phyloP scores from a whole-genome alignment of 768 basidiomycete species.

The Peribolospora baueri region DNA sequence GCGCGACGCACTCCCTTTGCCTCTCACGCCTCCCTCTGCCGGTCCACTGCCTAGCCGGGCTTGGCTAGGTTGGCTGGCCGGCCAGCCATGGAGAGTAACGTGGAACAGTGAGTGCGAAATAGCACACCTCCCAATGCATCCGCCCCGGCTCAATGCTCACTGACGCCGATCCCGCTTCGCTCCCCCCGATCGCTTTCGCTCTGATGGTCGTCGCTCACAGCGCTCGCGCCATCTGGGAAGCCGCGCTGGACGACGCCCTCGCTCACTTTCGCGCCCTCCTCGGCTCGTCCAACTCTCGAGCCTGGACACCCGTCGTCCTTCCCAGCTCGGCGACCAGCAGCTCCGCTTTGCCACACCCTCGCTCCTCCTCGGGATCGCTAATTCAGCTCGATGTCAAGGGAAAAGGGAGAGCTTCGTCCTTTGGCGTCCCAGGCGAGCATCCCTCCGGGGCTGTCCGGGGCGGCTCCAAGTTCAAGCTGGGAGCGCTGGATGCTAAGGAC shows the following conservation, averaged over 20 bases:
- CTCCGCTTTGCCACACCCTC: slow-evolving; percentile 3
- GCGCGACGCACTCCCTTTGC: too few relatives aligned
- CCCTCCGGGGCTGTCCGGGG: slow-evolving; percentile 23
- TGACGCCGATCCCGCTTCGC: too few relatives aligned
- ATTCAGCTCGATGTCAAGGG: slow-evolving; percentile 18
- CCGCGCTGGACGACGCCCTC: slow-evolving; percentile 47
- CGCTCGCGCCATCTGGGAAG: not conserved
- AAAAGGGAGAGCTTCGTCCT: slow-evolving; percentile 28
- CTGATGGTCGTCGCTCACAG: too few relatives aligned
- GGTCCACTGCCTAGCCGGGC: too few relatives aligned
- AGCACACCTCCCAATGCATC: too few relatives aligned
- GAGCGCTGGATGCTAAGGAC: slow-evolving; percentile 49
- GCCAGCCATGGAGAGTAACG: too few relatives aligned
- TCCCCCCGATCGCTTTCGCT: too few relatives aligned
- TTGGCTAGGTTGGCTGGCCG: too few relatives aligned
- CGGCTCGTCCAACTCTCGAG: slow-evolving; percentile 37
- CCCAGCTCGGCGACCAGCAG: slow-evolving; percentile 11
- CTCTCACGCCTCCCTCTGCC: too few relatives aligned
- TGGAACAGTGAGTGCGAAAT: too few relatives aligned
- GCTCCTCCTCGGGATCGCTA: too few relatives aligned
- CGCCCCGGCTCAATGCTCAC: too few relatives aligned
- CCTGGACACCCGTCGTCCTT: slow-evolving; percentile 51
- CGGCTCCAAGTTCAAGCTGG: slow-evolving; percentile 41
- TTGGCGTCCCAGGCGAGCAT: slow-evolving; percentile 12
- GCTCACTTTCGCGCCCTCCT: slow-evolving; percentile 52